Evolutionary conservation across 2,329 filamentous ascomycete genomes (phyloP).

Genomic region (Talaromyces sp.): DNA sequence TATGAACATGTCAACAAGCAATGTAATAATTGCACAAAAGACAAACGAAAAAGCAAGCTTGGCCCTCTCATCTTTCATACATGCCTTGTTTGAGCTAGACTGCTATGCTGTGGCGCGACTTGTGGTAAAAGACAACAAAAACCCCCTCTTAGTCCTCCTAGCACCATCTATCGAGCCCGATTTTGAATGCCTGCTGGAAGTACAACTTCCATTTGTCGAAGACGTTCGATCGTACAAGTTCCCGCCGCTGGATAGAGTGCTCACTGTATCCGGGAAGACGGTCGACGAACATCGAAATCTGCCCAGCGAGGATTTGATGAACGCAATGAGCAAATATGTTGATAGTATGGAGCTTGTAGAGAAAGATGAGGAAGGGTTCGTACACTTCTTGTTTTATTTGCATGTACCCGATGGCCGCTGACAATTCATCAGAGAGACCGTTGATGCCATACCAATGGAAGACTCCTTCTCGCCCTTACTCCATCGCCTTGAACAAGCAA

Average conservation of each 20-base stretch:
- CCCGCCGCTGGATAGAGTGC: conserved; percentile 78
- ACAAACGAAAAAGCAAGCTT: conserved; percentile 77
- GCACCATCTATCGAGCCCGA: conserved; percentile 74
- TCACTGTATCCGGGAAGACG: conserved; percentile 79
- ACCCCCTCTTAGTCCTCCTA: conserved; percentile 72
- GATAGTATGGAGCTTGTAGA: conserved; percentile 84
- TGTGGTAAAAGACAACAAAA: conserved; percentile 76
- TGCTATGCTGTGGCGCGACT: conserved; percentile 82
- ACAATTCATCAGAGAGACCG: conserved; percentile 37
- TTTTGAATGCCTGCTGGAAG: conserved; percentile 81
- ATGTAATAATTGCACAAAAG: conserved; percentile 71
- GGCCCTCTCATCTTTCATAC: conserved; percentile 83
- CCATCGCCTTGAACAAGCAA: conserved; percentile 83
- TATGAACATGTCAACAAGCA: conserved; percentile 76
- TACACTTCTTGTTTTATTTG: neutral
- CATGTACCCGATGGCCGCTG: neutral
- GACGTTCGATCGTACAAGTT: conserved; percentile 89
- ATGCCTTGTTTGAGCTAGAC: conserved; percentile 78
- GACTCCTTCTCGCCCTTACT: conserved; percentile 79
- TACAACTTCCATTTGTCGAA: conserved; percentile 88
- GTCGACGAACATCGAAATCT: conserved; percentile 80
- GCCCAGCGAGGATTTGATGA: conserved; percentile 66
- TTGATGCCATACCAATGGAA: conserved; percentile 72
- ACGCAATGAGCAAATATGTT: conserved; percentile 87
- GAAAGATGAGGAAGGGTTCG: conserved; percentile 69